Conservation (phyloP, 2,329 filamentous ascomycete genomes). For the Xylaria arbuscula region DNA sequence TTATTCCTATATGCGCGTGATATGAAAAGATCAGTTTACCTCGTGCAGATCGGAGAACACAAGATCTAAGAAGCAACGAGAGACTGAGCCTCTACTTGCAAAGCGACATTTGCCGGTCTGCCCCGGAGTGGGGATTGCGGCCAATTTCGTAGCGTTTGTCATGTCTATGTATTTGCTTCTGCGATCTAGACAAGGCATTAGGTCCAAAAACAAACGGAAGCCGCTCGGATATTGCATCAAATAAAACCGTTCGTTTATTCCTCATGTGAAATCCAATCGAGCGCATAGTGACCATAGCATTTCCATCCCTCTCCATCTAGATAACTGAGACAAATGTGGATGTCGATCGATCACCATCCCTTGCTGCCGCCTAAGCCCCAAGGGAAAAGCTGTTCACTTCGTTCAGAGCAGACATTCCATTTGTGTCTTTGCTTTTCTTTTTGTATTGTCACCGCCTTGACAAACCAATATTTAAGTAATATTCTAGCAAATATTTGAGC, state of each 20-base stretch:
- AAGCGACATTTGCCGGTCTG: not conserved
- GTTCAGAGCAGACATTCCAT: not conserved
- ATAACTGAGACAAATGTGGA: not conserved
- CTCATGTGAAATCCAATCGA: not conserved
- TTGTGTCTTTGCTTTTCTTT: constrained; percentile 11
- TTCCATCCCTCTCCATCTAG: constrained; percentile 7
- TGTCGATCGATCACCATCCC: constrained; percentile 3
- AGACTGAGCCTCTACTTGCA: not conserved
- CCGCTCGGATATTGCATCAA: not conserved
- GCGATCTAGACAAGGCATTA: constrained; percentile 8
- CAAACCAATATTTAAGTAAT: not conserved
- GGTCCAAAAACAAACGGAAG: constrained; percentile 5
- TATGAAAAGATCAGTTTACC: not conserved
- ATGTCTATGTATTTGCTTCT: constrained; percentile 32
- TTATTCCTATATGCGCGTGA: constrained; percentile 1
- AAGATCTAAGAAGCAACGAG: not conserved
- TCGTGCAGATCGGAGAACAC: not conserved
- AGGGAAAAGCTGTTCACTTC: not conserved
- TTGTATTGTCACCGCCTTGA: not conserved
- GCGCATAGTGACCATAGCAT: not conserved
- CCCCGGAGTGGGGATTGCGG: not conserved
- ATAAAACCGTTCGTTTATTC: not conserved
- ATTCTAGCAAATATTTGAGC: too few relatives aligned
- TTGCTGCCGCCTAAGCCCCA: not conserved
- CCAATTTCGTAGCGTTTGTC: constrained; percentile 21